A percentile compares a stretch with the other conserved stretches of the same genome.
Conservation (phyloP, 2,329 filamentous ascomycete genomes). For the Leptographium galeiforme region DNA sequence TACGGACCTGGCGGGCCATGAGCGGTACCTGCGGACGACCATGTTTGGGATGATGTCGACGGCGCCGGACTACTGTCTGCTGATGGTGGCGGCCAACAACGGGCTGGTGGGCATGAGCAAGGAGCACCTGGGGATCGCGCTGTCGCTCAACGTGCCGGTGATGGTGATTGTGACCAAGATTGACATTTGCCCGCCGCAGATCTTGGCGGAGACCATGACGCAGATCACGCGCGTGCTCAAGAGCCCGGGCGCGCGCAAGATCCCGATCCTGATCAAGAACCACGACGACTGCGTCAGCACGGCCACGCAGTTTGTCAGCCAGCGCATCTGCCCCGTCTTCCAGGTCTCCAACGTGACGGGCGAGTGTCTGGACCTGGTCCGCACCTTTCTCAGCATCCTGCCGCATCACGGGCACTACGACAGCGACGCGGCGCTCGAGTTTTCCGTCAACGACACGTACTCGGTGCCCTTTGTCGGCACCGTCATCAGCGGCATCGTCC, state of each 20-base stretch:
- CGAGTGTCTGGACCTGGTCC: slow-evolving; percentile 76
- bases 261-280: slow-evolving; percentile 88
- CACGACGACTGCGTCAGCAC: slow-evolving; percentile 89
- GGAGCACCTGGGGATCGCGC: slow-evolving; percentile 88
- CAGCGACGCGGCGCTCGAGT: slow-evolving; percentile 76
- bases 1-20: slow-evolving; percentile 88
- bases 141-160: slow-evolving; percentile 90
- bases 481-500: slow-evolving; percentile 88
- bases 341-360: slow-evolving; percentile 97
- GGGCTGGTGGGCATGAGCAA: slow-evolving; percentile 96
- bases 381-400: slow-evolving; percentile 86
- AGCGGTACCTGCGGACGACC: slow-evolving; percentile 87
- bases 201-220: slow-evolving; percentile 81
- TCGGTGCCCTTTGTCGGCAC: slow-evolving; percentile 95
- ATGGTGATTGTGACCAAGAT: slow-evolving; percentile 98
- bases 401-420: slow-evolving; percentile 93
- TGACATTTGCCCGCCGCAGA: slow-evolving; percentile 92
- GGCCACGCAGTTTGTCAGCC: slow-evolving; percentile 87
- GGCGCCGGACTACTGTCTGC: slow-evolving; percentile 90
- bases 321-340: slow-evolving; percentile 92
- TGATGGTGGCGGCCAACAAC: slow-evolving; percentile 98
- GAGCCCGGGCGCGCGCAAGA: slow-evolving; percentile 84
- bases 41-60: slow-evolving; percentile 91
- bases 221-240: slow-evolving; percentile 90
- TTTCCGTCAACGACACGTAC: slow-evolving; percentile 94